Percentiles rank a stretch among this genome's conserved stretches.
These are phyloP conservation scores for Mycena pura DNA, from an alignment of 768 basidiomycete species.

Conservation along the genomic window DNA sequence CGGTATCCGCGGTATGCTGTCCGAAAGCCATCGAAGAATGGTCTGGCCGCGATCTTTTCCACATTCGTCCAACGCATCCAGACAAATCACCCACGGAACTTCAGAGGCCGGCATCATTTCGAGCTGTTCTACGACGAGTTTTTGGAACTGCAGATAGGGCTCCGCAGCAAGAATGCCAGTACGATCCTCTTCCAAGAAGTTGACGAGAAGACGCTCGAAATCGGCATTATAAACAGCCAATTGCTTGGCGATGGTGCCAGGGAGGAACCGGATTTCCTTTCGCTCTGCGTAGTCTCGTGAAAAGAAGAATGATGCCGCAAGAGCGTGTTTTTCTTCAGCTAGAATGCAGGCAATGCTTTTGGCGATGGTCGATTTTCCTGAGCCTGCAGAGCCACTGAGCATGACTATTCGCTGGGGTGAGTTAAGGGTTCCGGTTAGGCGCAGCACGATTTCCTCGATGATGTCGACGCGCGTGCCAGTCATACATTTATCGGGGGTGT, in stretches of 20 bases:
- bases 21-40: not conserved
- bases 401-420: too few species aligned
- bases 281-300: not conserved
- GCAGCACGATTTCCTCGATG: too few species aligned
- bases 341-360: not conserved
- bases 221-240: not conserved
- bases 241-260: not conserved
- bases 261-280: not conserved
- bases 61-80: too few species aligned
- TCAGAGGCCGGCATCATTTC: not conserved
- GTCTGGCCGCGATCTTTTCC: too few species aligned
- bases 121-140: not conserved
- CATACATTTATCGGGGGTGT: too few species aligned
- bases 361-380: not conserved
- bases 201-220: not conserved
- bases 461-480: too few species aligned
- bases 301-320: not conserved
- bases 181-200: not conserved
- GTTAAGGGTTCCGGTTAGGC: too few species aligned
- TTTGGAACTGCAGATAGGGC: not conserved
- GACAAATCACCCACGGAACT: not conserved
- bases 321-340: not conserved
- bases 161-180: not conserved
- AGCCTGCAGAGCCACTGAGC: too few species aligned
- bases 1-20: not conserved